Evolutionary conservation across 768 basidiomycete genomes (phyloP).

Genomic region (Terana coerulea): DNA sequence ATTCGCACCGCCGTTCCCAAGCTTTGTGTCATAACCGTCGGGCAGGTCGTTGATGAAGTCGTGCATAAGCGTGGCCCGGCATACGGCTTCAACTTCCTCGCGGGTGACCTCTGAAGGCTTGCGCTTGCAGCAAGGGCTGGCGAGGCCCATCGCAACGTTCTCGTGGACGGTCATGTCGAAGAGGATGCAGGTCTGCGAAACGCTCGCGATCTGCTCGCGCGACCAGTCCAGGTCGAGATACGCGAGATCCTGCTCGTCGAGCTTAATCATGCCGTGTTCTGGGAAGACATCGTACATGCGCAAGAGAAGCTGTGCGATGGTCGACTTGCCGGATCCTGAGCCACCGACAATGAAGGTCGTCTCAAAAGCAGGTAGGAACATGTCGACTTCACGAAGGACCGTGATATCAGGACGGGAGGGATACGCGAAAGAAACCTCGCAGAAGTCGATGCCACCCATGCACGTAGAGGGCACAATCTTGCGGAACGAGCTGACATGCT

Average conservation of each 20-base stretch:
- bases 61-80: slow-evolving; percentile 80
- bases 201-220: slow-evolving; percentile 65
- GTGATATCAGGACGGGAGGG: slow-evolving; percentile 63
- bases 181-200: slow-evolving; percentile 77
- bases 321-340: slow-evolving; percentile 78
- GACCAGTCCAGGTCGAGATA: slow-evolving; percentile 72
- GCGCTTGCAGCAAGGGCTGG: slow-evolving; percentile 38
- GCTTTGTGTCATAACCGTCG: slow-evolving; percentile 79
- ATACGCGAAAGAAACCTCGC: slow-evolving; percentile 64
- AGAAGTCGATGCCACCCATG: slow-evolving; percentile 65
- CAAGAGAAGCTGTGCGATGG: slow-evolving; percentile 59
- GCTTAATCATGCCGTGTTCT: slow-evolving; percentile 53
- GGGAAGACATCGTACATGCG: slow-evolving; percentile 64
- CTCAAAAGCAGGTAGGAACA: slow-evolving; percentile 70
- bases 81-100: slow-evolving; percentile 76
- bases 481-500: slow-evolving; percentile 35
- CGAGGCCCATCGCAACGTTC: slow-evolving; percentile 79
- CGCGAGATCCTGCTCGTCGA: slow-evolving; percentile 80
- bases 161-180: slow-evolving; percentile 80
- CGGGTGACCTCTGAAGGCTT: slow-evolving; percentile 50
- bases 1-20: slow-evolving; percentile 72
- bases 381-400: slow-evolving; percentile 53
- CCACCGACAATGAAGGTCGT: slow-evolving; percentile 79
- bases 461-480: slow-evolving; percentile 65
- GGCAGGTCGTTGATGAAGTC: slow-evolving; percentile 85